A percentile compares a stretch with the other conserved stretches of the same genome.
These are phyloP conservation scores for Scheffersomyces parashehatae DNA, from an alignment of 1,139 yeast species.

Conservation along the genomic window DNA sequence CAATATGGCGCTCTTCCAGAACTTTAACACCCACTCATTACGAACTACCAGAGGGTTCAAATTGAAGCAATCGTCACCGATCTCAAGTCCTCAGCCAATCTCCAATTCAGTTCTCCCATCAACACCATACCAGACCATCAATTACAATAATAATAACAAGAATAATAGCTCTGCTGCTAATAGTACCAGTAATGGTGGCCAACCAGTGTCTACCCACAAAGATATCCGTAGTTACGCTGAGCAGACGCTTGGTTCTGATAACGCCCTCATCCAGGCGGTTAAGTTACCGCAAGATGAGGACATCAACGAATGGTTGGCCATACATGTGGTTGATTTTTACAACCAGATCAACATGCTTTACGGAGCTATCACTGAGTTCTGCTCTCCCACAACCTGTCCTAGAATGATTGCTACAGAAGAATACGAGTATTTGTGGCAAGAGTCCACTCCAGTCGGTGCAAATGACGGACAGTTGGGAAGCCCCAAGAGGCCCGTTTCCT, in stretches of 20 bases:
- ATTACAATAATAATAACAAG: constrained; percentile 7
- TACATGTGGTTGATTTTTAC: constrained; percentile 86
- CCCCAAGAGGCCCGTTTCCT: constrained; percentile 50
- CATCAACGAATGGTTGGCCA: constrained; percentile 92
- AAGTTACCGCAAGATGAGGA: constrained; percentile 93
- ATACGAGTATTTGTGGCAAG: constrained; percentile 96
- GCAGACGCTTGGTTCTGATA: constrained; percentile 91
- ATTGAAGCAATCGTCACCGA: constrained; percentile 42
- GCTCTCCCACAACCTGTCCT: constrained; percentile 91
- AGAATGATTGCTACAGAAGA: constrained; percentile 97
- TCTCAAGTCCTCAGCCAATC: constrained; percentile 42
- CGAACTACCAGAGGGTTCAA: constrained; percentile 57
- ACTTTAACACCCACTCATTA: constrained; percentile 56
- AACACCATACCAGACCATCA: constrained; percentile 23
- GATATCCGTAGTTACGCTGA: constrained; percentile 86
- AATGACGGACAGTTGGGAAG: constrained; percentile 33
- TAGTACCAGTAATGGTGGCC: constrained; percentile 17
- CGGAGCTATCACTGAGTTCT: constrained; percentile 93
- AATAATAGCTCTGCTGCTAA: constrained; percentile 2
- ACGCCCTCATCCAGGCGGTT: constrained; percentile 89
- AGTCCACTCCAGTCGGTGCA: constrained; percentile 51
- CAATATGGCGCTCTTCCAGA: constrained; percentile 54
- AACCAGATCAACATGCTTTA: constrained; percentile 96
- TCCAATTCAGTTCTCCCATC: constrained; percentile 36
- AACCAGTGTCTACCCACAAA: constrained; percentile 59